Evolutionary conservation across 1,284 basidiomycete genomes (phyloP).

Genomic region (Puccinia hordei): DNA sequence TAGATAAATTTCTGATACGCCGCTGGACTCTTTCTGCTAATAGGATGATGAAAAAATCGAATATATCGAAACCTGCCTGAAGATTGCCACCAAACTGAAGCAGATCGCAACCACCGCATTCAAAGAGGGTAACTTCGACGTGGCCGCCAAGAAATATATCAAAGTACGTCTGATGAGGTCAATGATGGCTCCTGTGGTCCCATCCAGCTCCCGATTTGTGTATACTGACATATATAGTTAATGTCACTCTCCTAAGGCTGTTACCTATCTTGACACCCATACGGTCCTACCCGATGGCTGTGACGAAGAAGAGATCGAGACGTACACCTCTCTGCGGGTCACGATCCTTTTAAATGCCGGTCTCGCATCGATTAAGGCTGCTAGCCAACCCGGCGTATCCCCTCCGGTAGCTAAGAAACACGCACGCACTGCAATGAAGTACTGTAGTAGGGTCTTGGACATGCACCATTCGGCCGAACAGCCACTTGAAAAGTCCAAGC

Average conservation of each 20-base stretch:
- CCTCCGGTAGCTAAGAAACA: constrained; percentile 25
- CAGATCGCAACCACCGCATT: constrained; percentile 46
- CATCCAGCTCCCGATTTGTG: background rate
- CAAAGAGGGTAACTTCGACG: constrained; percentile 35
- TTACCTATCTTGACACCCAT: constrained; percentile 46
- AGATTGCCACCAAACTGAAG: constrained; percentile 45
- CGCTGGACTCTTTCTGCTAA: background rate
- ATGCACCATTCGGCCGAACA: constrained; percentile 23
- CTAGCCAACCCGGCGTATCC: constrained; percentile 13
- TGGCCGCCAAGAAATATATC: constrained; percentile 48
- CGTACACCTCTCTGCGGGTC: constrained; percentile 39
- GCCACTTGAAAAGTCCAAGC: constrained; percentile 28
- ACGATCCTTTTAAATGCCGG: constrained; percentile 32
- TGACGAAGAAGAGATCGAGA: constrained; percentile 22
- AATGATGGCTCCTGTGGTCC: background rate
- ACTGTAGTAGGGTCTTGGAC: constrained; percentile 36
- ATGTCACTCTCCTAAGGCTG: constrained; percentile 11
- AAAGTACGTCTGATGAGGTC: constrained; percentile 15
- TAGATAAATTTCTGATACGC: background rate
- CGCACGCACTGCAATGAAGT: constrained; percentile 39
- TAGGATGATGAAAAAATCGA: constrained; percentile 49
- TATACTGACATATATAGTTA: background rate
- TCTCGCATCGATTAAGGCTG: constrained; percentile 39
- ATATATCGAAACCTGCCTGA: constrained; percentile 45
- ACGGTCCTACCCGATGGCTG: constrained; percentile 37